phyloP scores from a whole-genome alignment of 441 rosid species.

The Gossypium lobatum region DNA sequence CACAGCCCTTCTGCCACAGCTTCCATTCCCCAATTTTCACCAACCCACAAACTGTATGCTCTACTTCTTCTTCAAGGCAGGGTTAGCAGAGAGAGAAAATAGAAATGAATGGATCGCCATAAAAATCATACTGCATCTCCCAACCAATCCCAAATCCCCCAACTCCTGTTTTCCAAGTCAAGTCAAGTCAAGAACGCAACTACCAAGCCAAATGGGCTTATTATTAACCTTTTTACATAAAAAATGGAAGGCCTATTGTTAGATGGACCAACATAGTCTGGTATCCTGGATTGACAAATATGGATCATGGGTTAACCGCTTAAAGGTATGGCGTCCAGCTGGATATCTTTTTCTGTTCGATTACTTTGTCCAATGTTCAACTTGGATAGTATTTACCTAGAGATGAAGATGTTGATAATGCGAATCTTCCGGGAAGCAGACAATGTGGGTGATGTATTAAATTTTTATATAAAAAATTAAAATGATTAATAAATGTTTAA shows the following conservation, averaged over 20 bases:
- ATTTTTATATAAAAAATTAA: no score
- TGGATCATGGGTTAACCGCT: neutral
- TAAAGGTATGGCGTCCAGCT: neutral
- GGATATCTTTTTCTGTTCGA: no score
- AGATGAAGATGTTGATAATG: neutral
- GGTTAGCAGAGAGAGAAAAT: neutral
- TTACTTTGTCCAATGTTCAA: no score
- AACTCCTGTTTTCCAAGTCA: neutral
- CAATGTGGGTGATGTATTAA: no score
- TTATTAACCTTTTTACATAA: neutral
- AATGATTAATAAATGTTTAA: no score
- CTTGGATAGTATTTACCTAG: neutral
- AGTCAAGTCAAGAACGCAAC: neutral
- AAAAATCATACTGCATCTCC: neutral
- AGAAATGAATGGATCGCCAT: neutral
- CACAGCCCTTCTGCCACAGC: constrained; percentile 86
- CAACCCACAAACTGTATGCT: neutral
- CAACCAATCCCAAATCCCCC: neutral
- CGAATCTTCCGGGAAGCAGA: neutral
- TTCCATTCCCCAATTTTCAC: constrained; percentile 39
- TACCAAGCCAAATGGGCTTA: neutral
- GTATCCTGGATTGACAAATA: neutral
- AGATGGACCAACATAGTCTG: neutral
- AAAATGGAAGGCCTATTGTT: neutral
- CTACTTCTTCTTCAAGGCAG: neutral